Base-by-base conservation (phyloP, 2,329 filamentous ascomycete genomes). In the Boeremia exigua region DNA sequence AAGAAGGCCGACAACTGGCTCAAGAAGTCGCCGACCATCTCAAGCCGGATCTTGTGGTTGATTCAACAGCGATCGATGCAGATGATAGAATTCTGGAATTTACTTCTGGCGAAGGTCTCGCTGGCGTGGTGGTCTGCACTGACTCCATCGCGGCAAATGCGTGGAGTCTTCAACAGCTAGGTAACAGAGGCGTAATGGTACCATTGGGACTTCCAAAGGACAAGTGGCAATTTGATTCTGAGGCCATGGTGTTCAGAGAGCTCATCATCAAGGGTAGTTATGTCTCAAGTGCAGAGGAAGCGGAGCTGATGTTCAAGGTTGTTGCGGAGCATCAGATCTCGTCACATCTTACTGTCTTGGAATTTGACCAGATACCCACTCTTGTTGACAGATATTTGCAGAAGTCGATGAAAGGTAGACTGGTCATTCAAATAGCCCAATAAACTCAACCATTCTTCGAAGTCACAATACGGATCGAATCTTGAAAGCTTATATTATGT, bases 111-210 rank as follows among this genome's bases (percentile, higher is more conserved):
- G 61, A 70, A 61, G 65, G 66, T 17, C 58, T 66, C 36, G 61
- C 65, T 45, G 65, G 64, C 11, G 59, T 66, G n/a, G 57, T 70
- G 23, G 63, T 69, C 14, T 70, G 67, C 38, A 69, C 65, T 3
- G 68, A 70, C 44, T 64, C 62, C 1, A 59, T 65, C 11, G 39
- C 50, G 23, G 66, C 63, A 12, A 71, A 65, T 19, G 47, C 60
- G 1, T 71, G 68, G 65, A 65, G 67, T 37, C 48, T 67, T 23
- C 65, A 61, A 19, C 60, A 68, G 34, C 36, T 68, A 32, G 63
- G 62, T 6, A 66, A 62, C 36, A 56, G 51, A 42, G 68, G 66
- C 3, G 54, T 68, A 10, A 61, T 68, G 53, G 63, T 70, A 7
- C 65, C 63, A 10, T 47, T 70, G 3, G 68, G 67, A 5, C 40